Conservation (phyloP, 768 basidiomycete genomes). For the Candolleomyces aberdarensis region DNA sequence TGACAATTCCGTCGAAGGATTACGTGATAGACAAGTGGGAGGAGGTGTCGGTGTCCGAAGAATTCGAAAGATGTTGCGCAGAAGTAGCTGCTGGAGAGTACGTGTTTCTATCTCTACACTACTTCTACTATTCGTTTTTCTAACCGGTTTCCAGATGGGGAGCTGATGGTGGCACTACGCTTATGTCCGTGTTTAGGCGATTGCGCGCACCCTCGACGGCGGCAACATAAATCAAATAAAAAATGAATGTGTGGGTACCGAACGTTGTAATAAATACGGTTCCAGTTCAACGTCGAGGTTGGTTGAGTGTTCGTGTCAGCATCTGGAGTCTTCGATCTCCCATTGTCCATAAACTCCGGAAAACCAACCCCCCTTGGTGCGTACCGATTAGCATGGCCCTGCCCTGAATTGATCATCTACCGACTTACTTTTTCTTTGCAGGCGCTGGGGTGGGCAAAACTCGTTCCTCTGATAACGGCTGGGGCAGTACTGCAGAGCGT, state of each 20-base stretch:
- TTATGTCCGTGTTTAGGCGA: conserved; percentile 65
- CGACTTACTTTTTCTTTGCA: conserved; percentile 27
- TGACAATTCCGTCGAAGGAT: conserved; percentile 38
- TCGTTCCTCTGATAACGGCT: conserved; percentile 19
- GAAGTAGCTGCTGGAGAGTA: conserved; percentile 76
- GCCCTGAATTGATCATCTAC: not conserved
- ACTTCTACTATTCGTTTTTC: conserved; percentile 1
- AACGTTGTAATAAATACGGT: not conserved
- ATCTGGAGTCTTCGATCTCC: conserved; percentile 28
- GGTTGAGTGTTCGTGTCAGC: conserved; percentile 10
- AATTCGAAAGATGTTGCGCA: conserved; percentile 68
- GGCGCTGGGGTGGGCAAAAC: conserved; percentile 19
- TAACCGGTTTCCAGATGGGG: conserved; percentile 52
- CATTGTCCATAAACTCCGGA: conserved; percentile 31
- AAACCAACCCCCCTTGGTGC: conserved; percentile 19
- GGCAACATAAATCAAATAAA: not conserved
- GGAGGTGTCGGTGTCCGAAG: conserved; percentile 57
- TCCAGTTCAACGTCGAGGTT: too few relatives aligned
- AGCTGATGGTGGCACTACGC: conserved; percentile 62
- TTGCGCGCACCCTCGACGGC: conserved; percentile 52
- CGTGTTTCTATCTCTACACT: conserved; percentile 21
- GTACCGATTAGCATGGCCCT: conserved; percentile 1
- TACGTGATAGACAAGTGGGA: conserved; percentile 79
- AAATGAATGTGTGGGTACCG: not conserved
- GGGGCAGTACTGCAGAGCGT: conserved; percentile 28